phyloP scores from a whole-genome alignment of 2,329 filamentous ascomycete genomes.

The Monilinia polystroma region DNA sequence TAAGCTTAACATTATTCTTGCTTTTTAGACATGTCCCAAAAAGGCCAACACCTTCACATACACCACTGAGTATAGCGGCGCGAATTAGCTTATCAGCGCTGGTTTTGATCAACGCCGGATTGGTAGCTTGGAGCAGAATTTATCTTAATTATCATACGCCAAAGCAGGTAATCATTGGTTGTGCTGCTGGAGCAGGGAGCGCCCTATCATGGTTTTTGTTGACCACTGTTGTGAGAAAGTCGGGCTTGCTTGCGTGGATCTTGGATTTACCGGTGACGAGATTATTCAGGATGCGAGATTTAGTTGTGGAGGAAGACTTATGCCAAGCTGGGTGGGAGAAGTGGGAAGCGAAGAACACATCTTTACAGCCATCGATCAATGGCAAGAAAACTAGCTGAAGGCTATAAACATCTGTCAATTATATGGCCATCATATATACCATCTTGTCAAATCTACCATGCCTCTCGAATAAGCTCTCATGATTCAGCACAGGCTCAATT shows the following conservation, averaged over 20 bases:
- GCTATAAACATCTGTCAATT: not conserved
- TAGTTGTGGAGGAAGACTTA: constrained; percentile 84
- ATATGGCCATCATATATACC: not conserved
- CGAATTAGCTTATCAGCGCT: constrained; percentile 55
- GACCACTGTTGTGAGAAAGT: constrained; percentile 64
- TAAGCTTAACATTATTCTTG: constrained; percentile 82
- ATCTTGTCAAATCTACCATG: constrained; percentile 4
- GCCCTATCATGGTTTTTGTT: constrained; percentile 76
- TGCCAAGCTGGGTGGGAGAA: constrained; percentile 91
- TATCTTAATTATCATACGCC: constrained; percentile 93
- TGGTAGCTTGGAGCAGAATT: constrained; percentile 78
- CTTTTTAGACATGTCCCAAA: constrained; percentile 72
- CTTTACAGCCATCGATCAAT: constrained; percentile 39
- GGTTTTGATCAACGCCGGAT: constrained; percentile 59
- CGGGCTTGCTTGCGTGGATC: constrained; percentile 70
- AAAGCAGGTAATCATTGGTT: constrained; percentile 82
- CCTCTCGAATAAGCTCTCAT: no score
- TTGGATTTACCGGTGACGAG: constrained; percentile 64
- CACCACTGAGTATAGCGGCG: constrained; percentile 60
- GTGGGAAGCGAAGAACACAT: constrained; percentile 60
- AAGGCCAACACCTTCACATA: constrained; percentile 43
- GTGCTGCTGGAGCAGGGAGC: constrained; percentile 65
- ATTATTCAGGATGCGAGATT: constrained; percentile 72
- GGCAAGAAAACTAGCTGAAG: constrained; percentile 36
- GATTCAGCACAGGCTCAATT: not conserved